Evolutionary conservation across 1,284 basidiomycete genomes (phyloP).

Genomic region (Sphaerobolus stellatus): DNA sequence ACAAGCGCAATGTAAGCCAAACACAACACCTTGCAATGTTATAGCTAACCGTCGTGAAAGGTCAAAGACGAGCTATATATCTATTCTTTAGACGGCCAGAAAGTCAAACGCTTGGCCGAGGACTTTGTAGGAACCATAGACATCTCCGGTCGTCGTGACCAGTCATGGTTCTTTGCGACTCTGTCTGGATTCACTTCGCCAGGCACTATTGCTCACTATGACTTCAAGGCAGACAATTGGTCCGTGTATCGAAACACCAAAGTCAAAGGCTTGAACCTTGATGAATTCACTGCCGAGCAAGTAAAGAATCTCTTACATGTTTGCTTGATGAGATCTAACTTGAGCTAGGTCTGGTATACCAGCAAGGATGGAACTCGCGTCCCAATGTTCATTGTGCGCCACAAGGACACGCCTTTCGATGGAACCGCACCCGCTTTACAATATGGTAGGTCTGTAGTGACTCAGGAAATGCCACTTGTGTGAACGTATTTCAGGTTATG

Average conservation of each 20-base stretch:
- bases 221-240: constrained; percentile 54
- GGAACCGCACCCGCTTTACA: constrained; percentile 79
- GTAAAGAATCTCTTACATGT: constrained; percentile 29
- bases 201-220: constrained; percentile 63
- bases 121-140: constrained; percentile 72
- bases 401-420: constrained; percentile 69
- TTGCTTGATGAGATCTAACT: neutral
- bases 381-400: constrained; percentile 85
- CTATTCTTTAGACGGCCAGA: constrained; percentile 59
- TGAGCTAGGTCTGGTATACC: constrained; percentile 63
- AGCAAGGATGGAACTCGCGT: constrained; percentile 81
- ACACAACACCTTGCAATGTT: constrained; percentile 3
- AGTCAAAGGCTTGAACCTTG: constrained; percentile 63
- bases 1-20: constrained; percentile 76
- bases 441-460: constrained; percentile 70
- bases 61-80: constrained; percentile 84
- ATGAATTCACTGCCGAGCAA: constrained; percentile 75
- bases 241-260: constrained; percentile 59
- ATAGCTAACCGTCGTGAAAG: constrained; percentile 32
- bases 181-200: constrained; percentile 75
- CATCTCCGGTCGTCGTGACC: constrained; percentile 52
- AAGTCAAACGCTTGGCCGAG: constrained; percentile 56
- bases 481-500: constrained; percentile 55
- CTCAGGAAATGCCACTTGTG: neutral
- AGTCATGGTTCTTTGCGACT: constrained; percentile 68